phyloP scores from a whole-genome alignment of 352 stramenopile genomes.

The Globisporangium irregulare region DNA sequence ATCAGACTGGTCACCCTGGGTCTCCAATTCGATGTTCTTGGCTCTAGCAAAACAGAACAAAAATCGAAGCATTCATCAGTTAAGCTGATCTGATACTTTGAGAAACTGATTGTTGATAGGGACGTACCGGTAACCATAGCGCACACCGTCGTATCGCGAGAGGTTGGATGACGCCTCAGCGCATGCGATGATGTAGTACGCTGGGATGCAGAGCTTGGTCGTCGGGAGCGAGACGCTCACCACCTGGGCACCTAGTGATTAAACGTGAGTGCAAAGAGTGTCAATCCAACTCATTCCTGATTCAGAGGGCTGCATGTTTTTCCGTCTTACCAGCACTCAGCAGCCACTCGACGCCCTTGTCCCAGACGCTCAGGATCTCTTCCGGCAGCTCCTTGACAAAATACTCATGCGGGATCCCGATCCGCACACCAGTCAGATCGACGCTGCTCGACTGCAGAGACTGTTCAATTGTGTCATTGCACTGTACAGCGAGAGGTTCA shows the following conservation, averaged over 20 bases:
- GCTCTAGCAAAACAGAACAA: constrained; percentile 25
- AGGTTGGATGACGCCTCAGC: constrained; percentile 98
- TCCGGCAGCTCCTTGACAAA: constrained; percentile 89
- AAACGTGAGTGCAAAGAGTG: background rate
- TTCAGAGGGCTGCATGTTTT: background rate
- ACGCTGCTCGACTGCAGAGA: constrained; percentile 24
- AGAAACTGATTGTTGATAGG: background rate
- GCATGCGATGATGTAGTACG: constrained; percentile 98
- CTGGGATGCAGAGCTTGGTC: constrained; percentile 88
- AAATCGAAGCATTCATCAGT: background rate
- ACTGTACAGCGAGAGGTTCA: constrained; percentile 19
- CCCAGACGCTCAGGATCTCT: constrained; percentile 85
- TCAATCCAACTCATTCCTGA: background rate
- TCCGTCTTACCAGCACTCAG: constrained; percentile 38
- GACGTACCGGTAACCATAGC: constrained; percentile 78
- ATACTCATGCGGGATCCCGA: constrained; percentile 95
- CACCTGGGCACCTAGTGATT: constrained; percentile 57
- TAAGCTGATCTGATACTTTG: background rate
- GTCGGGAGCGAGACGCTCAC: constrained; percentile 72
- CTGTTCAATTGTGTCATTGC: constrained; percentile 29
- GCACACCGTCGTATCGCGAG: constrained; percentile 95
- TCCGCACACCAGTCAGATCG: constrained; percentile 72
- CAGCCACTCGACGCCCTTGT: constrained; percentile 69
- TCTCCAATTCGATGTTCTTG: constrained; percentile 46
- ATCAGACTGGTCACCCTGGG: constrained; percentile 65